phyloP scores from a whole-genome alignment of 2,329 filamentous ascomycete genomes.

The Thelonectria olida region DNA sequence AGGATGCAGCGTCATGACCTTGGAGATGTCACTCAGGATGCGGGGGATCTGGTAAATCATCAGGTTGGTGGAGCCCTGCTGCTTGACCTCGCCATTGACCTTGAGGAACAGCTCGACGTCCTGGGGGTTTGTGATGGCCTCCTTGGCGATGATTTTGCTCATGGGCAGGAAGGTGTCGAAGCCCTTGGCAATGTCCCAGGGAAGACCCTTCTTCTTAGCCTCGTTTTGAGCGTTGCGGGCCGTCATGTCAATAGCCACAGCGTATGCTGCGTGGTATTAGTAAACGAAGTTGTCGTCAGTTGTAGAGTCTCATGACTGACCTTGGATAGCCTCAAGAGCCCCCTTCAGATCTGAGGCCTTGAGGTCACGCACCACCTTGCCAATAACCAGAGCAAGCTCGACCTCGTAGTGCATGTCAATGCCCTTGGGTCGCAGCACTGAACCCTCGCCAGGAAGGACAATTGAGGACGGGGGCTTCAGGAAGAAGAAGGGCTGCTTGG shows the following conservation, averaged over 20 bases:
- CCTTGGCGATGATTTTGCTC: slow-evolving; percentile 81
- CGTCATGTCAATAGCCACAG: slow-evolving; percentile 96
- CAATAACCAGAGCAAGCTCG: slow-evolving; percentile 89
- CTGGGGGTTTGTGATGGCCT: slow-evolving; percentile 85
- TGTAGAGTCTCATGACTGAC: slow-evolving; percentile 54
- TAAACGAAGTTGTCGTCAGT: neutral
- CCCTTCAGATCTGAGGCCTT: slow-evolving; percentile 76
- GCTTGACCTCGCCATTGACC: slow-evolving; percentile 81
- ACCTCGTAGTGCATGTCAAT: slow-evolving; percentile 94
- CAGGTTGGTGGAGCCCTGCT: slow-evolving; percentile 88
- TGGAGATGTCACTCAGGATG: slow-evolving; percentile 89
- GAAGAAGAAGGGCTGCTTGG: slow-evolving; percentile 99
- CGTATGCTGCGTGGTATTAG: slow-evolving; percentile 69
- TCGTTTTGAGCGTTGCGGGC: slow-evolving; percentile 95
- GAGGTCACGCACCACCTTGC: slow-evolving; percentile 80
- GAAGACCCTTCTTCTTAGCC: slow-evolving; percentile 93
- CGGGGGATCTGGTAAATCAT: slow-evolving; percentile 94
- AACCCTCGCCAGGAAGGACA: slow-evolving; percentile 79
- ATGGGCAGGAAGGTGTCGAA: slow-evolving; percentile 98
- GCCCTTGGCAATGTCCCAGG: slow-evolving; percentile 96
- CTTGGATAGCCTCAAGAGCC: slow-evolving; percentile 84
- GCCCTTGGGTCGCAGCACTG: slow-evolving; percentile 83
- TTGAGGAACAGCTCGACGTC: slow-evolving; percentile 85
- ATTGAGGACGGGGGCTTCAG: slow-evolving; percentile 92
- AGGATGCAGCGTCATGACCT: slow-evolving; percentile 91